Evolutionary conservation across 306 rosid genomes (phyloP), one percentile per base, ranked within the genome.

Genomic region (Quercus bicolor): DNA sequence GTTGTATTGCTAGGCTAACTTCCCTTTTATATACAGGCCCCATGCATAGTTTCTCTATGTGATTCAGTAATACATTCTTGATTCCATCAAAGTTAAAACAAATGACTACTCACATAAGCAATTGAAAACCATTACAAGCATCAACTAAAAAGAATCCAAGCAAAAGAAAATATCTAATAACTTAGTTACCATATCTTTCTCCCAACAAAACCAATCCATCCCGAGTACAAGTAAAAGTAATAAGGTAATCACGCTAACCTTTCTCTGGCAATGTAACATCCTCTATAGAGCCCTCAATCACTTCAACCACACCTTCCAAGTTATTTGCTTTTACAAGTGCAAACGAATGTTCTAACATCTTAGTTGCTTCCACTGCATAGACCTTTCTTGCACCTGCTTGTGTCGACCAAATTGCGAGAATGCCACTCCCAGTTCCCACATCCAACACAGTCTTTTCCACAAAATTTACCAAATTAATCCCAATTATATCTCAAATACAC

Each of bases 321-420:
- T 89, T 89, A 85, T 95, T 95, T 4, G 97, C 93, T 79, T 85
- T 91, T 12, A 89, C 86, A 74, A 95, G 98, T 2, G 86, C 85
- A 5, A 92, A 89, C 0, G 99, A 98, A 62, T 95, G 99, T 71
- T 93, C 99, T 0, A 98, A 89, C 98, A 95, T 93, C 80, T 88
- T 90, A 31, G 99, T 95, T 14, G 99, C 99, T 85, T 95, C 99
- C 64, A 95, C 98, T 0, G 99, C 99, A 80, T 93, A 95, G 15
- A 95, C 99, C 87, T 95, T 95, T 92, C 87, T 93, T 0, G 99
- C 99, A 73, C 99, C 99, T 1, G 98, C 99, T 73, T 95, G 99
- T 1, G 93, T 98, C 2, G 99, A 90, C 99, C 99, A 95, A 75
- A 95, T 93, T 56, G 99, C 99, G 14, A 95, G 97, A 87, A 95